A percentile compares a stretch with the other conserved stretches of the same genome.
These are phyloP conservation scores for Pichia inconspicua DNA, from an alignment of 1,139 yeast genomes.

Conservation along the genomic window DNA sequence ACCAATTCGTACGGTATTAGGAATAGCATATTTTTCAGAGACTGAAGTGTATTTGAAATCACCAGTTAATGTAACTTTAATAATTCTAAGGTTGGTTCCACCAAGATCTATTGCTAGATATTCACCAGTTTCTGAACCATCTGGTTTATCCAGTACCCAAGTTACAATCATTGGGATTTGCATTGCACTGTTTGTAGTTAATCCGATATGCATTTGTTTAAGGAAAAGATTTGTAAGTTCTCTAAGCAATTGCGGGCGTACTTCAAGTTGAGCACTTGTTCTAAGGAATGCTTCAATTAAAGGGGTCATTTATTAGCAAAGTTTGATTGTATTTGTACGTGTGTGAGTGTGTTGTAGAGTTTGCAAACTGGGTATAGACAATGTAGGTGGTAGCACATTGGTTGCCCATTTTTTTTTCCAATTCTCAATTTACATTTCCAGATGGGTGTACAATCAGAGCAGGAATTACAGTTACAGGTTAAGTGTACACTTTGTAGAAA, in stretches of 20 bases:
- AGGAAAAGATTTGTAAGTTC: slow-evolving; percentile 63
- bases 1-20: slow-evolving; percentile 70
- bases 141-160: slow-evolving; percentile 92
- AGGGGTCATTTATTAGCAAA: neutral
- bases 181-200: slow-evolving; percentile 61
- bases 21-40: slow-evolving; percentile 76
- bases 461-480: neutral
- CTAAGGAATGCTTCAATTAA: slow-evolving; percentile 26
- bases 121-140: slow-evolving; percentile 84
- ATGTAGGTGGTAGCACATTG: neutral
- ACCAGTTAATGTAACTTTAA: slow-evolving; percentile 74
- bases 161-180: slow-evolving; percentile 95
- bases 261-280: slow-evolving; percentile 58
- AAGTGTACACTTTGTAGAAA: neutral
- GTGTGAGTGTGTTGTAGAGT: neutral
- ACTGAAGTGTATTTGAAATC: slow-evolving; percentile 70
- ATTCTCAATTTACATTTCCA: no score
- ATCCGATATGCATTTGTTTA: slow-evolving; percentile 70
- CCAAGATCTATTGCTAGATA: slow-evolving; percentile 92
- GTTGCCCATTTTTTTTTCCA: neutral
- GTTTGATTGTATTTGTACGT: neutral
- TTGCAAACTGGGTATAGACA: neutral
- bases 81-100: slow-evolving; percentile 90
- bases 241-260: slow-evolving; percentile 51
- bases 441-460: no score